Base-by-base conservation (phyloP, 148 eudicot species). In the Vaccinium corymbosum region DNA sequence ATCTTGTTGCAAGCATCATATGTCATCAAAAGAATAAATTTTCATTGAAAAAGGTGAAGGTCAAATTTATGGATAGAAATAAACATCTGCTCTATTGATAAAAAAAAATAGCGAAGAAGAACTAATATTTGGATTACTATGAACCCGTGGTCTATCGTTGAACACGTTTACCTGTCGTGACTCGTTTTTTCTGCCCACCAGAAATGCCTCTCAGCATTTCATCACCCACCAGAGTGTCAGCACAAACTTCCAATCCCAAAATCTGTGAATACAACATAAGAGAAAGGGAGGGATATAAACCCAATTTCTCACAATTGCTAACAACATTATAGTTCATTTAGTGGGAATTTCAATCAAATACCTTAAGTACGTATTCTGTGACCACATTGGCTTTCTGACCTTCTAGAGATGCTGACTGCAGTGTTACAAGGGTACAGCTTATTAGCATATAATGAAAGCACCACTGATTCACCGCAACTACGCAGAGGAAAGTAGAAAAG, bases 161-260 rank as follows among this genome's bases (percentile, higher is more conserved):
- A 71, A 80, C 62, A 6, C 35, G 19, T 61, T 74, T 81, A 86
- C 95, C 93, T 68, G 91, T 91, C 4, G 95, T 91, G 20, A 92
- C 89, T 52, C 95, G 84, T 71, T 92, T 92, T 76, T 85, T 90
- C 62, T 91, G 92, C 20, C 93, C 95, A 29, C 95, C 93, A 1
- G 95, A 92, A 20, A 92, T 92, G 22, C 95, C 95, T 76, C 93
- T 84, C 2, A 91, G 64, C 92, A 92, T 92, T 82, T 90, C 89
- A 87, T 90, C 84, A n/a, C 93, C 95, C 42, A 92, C 92, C 80
- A 92, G 56, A 75, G 91, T 91, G 83, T 92, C 92, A 25, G 95
- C 93, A 84, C 95, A 92, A 51, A 84, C 79, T 48, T 92, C 95
- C 15, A 91, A 90, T 78, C 95, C 95, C 83, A 92, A 83, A 53